Base-by-base conservation (phyloP, 148 eudicot genomes). In the Beta vulgaris region DNA sequence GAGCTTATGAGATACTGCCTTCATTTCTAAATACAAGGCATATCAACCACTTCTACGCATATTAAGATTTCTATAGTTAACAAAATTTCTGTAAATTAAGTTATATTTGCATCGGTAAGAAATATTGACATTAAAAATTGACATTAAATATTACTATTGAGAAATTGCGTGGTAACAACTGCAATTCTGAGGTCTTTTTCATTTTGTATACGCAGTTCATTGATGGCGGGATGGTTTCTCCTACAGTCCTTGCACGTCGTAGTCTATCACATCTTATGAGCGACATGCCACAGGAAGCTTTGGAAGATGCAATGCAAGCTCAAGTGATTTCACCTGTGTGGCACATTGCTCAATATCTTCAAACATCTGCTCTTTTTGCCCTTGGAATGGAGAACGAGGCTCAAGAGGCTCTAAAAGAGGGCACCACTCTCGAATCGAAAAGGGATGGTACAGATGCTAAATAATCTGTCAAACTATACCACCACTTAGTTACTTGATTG, bases 281-380 rank as follows among this genome's bases (percentile, higher is more conserved):
- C 23, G 91, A 86, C 79, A 85, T 81, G 90, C 86, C 90, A 31
- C 87, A 76, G 39, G 86, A 86, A 84, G 94, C 91, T 36, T 68
- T 90, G 6, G 84, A 79, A 5, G 94, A 90, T 72, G 94, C 91
- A 73, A 86, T 86, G 91, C 94, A 90, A 82, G 90, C 91, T 34
- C 86, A 87, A 78, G 86, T 87, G 31, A 63, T 86, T n/a, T 89
- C 87, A 29, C 93, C 93, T 3, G 83, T 80, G 13, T 89, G 93
- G 93, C 85, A 86, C 69, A 78, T 86, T 10, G 88, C 89, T 31
- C 83, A 83, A 0, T 90, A 90, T 46, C 85, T 90, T 48, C 93
- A 90, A 83, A 85, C 91, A 46, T 77, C 82, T 23, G 83, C 89
- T 15, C 91, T 90, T 55, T 84, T 84, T 61, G 82, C 88, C 69